phyloP scores from a whole-genome alignment of 2,329 filamentous ascomycete genomes.

The Dactylellina drechsleri region DNA sequence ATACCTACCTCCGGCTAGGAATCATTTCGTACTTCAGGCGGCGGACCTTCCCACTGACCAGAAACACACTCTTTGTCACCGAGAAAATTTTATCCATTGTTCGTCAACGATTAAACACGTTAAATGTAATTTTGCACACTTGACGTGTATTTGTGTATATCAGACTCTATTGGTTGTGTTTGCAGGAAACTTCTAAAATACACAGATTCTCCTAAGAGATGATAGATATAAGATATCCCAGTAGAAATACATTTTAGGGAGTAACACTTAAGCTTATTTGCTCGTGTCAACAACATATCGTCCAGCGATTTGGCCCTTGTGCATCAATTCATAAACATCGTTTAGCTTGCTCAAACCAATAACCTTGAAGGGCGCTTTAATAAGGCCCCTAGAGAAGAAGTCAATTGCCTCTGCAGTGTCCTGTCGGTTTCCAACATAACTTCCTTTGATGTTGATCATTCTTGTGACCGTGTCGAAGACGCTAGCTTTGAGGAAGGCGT shows the following conservation, averaged over 20 bases:
- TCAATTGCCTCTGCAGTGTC: constrained; percentile 90
- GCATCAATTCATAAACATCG: constrained; percentile 66
- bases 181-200: too few species aligned
- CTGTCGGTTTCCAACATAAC: constrained; percentile 90
- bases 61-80: too few species aligned
- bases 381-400: constrained; percentile 83
- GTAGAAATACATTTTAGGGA: too few species aligned
- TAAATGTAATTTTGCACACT: too few species aligned
- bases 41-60: too few species aligned
- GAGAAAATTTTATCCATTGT: too few species aligned
- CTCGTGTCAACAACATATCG: constrained; percentile 81
- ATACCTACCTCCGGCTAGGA: too few species aligned
- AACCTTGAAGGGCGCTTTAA: constrained; percentile 87
- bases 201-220: background rate
- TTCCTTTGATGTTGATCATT: constrained; percentile 93
- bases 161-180: too few species aligned
- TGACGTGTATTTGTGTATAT: too few species aligned
- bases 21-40: too few species aligned
- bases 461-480: constrained; percentile 89
- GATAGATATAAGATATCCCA: background rate
- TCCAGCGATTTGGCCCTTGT: constrained; percentile 76
- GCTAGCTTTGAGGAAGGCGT: constrained; percentile 80
- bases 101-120: too few species aligned
- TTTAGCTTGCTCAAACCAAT: constrained; percentile 82
- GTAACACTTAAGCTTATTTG: constrained; percentile 66